A percentile compares a stretch with the other conserved stretches of the same genome.
Evolutionary conservation across 1,284 basidiomycete species (phyloP).

Genomic region (Rugosomyces carneus): DNA sequence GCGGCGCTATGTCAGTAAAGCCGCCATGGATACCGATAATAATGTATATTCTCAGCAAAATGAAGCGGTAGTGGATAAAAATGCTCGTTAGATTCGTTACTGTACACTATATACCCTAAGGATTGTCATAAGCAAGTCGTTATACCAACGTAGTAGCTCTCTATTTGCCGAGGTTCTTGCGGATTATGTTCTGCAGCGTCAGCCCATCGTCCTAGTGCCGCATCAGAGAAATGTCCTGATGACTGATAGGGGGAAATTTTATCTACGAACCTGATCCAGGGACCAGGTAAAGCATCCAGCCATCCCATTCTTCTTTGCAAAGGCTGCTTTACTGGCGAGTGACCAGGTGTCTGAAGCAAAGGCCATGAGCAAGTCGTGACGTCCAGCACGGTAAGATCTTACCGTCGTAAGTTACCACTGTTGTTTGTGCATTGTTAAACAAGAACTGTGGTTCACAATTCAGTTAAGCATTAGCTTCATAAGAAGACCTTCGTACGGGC

Average conservation of each 20-base stretch:
- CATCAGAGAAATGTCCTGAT: neutral
- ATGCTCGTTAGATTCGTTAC: too few species aligned
- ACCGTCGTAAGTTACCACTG: conserved; percentile 68
- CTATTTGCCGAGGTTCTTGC: conserved; percentile 38
- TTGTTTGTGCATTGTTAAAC: conserved; percentile 39
- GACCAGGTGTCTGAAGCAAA: conserved; percentile 44
- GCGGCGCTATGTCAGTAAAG: conserved; percentile 1
- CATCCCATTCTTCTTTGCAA: conserved; percentile 55
- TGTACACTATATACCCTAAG: neutral
- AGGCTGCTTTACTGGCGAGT: conserved; percentile 59
- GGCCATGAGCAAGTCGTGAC: neutral
- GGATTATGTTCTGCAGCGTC: conserved; percentile 40
- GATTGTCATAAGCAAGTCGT: neutral
- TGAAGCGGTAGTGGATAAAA: neutral
- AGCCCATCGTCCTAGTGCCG: conserved; percentile 37
- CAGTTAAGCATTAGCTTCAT: neutral
- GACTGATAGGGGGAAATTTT: neutral
- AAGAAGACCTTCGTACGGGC: conserved; percentile 1
- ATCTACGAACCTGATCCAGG: conserved; percentile 46
- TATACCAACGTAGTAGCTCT: neutral
- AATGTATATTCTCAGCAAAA: neutral
- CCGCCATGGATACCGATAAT: conserved; percentile 2
- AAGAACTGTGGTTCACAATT: conserved; percentile 5
- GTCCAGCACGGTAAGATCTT: neutral
- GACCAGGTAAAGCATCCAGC: conserved; percentile 59